Conservation (phyloP, 345 rosid species). For the Clausena lansium region DNA sequence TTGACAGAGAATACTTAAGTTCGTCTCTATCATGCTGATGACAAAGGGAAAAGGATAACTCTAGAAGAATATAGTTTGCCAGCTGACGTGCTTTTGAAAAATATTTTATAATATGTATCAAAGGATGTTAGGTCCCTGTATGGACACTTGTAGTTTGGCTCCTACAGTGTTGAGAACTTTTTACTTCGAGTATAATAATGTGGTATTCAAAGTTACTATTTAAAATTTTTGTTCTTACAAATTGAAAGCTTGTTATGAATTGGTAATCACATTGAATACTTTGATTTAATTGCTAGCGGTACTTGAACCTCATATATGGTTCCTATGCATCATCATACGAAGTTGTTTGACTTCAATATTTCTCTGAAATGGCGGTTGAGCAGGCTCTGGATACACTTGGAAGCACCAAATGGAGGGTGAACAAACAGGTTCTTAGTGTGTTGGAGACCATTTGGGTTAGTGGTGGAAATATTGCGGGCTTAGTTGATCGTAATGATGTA, state of each 20-base stretch:
- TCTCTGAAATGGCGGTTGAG: constrained; percentile 1
- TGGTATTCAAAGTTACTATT: background rate
- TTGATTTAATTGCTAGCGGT: constrained; percentile 8
- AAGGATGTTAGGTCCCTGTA: background rate
- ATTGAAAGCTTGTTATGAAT: background rate
- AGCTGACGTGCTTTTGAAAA: background rate
- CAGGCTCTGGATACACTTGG: constrained; percentile 98
- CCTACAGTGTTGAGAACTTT: background rate
- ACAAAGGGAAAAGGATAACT: background rate
- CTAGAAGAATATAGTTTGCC: background rate
- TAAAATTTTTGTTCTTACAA: background rate
- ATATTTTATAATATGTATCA: background rate
- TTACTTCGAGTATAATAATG: background rate
- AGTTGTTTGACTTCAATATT: constrained; percentile 9
- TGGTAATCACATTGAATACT: background rate
- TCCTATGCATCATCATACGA: background rate
- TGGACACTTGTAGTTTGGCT: background rate
- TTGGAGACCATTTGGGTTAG: constrained; percentile 84
- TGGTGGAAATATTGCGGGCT: constrained; percentile 85
- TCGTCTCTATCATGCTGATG: background rate
- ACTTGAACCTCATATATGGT: constrained; percentile 1
- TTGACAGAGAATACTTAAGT: background rate
- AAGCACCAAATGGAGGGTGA: constrained; percentile 92
- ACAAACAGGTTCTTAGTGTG: constrained; percentile 66
- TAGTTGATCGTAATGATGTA: constrained; percentile 87